Evolutionary conservation across 108 stramenopile species (phyloP).

Genomic region (Pseudonitzschia delicatissima): DNA sequence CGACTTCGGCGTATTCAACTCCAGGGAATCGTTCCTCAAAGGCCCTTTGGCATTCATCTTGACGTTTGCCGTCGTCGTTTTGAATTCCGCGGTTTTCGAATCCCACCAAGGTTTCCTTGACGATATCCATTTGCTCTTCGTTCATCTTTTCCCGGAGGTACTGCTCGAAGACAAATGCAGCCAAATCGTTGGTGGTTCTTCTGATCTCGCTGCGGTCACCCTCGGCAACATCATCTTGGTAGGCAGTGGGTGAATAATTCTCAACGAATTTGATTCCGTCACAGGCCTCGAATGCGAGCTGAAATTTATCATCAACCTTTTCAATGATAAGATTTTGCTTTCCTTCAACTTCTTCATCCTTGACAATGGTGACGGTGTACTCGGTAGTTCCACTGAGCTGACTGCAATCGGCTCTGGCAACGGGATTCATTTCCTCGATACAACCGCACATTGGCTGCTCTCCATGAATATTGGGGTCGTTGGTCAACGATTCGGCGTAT

Average conservation of each 20-base stretch:
- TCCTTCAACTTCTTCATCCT: neutral
- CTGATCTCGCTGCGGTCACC: neutral
- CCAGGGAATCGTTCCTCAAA: neutral
- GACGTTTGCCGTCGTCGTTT: neutral
- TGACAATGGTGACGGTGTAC: neutral
- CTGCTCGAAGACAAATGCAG: slow-evolving; percentile 8
- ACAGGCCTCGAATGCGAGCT: neutral
- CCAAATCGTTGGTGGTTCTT: neutral
- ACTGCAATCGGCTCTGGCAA: slow-evolving; percentile 53
- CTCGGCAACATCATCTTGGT: neutral
- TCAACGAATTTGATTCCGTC: neutral
- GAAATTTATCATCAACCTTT: neutral
- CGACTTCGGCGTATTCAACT: neutral
- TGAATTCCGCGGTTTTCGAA: neutral
- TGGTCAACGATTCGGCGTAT: slow-evolving; percentile 31
- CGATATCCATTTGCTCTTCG: neutral
- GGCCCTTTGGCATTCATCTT: neutral
- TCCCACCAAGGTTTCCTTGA: slow-evolving; percentile 4
- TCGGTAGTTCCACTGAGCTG: slow-evolving; percentile 1
- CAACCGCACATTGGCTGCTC: slow-evolving; percentile 49
- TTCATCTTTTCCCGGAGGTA: neutral
- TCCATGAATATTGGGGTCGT: slow-evolving; percentile 30
- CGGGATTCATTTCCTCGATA: slow-evolving; percentile 52
- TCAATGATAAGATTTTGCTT: neutral
- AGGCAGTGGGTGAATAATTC: neutral